A percentile compares a stretch with the other conserved stretches of the same genome.
Evolutionary conservation across 495 filamentous ascomycete species (phyloP).

Genomic region (Hypoxylon crocopeplum): DNA sequence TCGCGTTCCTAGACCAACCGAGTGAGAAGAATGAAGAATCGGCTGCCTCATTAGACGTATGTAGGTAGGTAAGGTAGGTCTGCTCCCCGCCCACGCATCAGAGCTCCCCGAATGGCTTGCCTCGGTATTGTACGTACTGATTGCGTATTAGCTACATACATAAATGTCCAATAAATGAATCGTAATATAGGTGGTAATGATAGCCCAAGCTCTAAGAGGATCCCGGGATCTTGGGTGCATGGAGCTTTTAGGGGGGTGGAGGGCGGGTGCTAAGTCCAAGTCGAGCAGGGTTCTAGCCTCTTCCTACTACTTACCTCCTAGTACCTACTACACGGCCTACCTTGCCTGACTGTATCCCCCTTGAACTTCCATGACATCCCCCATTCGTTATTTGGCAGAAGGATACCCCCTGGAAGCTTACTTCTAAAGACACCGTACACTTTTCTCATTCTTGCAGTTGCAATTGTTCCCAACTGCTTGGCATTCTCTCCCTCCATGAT

Average conservation of each 20-base stretch:
- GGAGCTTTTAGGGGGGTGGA: conserved; percentile 31
- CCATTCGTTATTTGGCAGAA: conserved; percentile 10
- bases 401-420: neutral
- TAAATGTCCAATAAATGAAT: conserved; percentile 29
- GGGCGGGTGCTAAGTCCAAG: conserved; percentile 29
- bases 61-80: no score
- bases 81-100: no score
- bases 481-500: neutral
- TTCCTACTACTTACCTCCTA: conserved; percentile 14
- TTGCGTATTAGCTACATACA: neutral
- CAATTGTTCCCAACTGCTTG: neutral
- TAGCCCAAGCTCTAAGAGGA: conserved; percentile 26
- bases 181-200: conserved; percentile 37
- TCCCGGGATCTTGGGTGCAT: conserved; percentile 44
- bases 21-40: no score
- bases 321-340: neutral
- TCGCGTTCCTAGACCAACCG: neutral
- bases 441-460: conserved; percentile 1
- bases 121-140: neutral
- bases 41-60: no score
- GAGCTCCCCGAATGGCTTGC: no score
- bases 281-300: conserved; percentile 38
- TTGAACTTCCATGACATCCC: conserved; percentile 12
- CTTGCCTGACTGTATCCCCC: conserved; percentile 2
- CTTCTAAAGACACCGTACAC: conserved; percentile 15